A percentile compares a stretch with the other conserved stretches of the same genome.
Conservation (phyloP, 352 stramenopile species). For the Plasmopara halstedii region DNA sequence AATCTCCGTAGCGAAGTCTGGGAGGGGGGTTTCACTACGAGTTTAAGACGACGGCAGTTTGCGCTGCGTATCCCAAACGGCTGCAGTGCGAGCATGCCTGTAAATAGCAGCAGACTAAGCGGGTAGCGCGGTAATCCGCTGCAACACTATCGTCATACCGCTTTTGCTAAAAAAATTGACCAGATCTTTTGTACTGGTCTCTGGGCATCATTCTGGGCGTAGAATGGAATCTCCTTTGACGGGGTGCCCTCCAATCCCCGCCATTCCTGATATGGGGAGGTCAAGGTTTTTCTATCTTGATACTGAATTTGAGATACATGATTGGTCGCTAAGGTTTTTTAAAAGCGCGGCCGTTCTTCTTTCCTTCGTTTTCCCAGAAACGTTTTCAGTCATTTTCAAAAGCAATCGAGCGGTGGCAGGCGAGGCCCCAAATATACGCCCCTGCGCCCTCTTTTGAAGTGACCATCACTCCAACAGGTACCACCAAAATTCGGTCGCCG, state of each 20-base stretch:
- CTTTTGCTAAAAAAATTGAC: no score
- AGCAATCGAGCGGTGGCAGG: constrained; percentile 39
- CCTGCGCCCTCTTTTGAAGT: constrained; percentile 23
- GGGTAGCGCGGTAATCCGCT: not conserved
- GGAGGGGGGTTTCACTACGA: constrained; percentile 22
- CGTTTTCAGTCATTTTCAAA: constrained; percentile 46
- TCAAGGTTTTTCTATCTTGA: constrained; percentile 23
- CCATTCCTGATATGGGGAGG: constrained; percentile 9
- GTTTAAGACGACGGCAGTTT: constrained; percentile 24
- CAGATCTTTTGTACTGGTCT: no score
- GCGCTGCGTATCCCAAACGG: constrained; percentile 3
- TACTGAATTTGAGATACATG: constrained; percentile 13
- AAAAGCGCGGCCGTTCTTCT: constrained; percentile 14
- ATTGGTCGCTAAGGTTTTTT: constrained; percentile 25
- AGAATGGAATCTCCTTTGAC: constrained; percentile 19
- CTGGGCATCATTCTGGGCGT: no score
- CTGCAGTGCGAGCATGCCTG: no score
- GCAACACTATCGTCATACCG: not conserved
- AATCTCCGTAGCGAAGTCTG: constrained; percentile 1
- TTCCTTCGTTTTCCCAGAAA: constrained; percentile 31
- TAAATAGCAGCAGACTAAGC: no score
- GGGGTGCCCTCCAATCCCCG: constrained; percentile 7
- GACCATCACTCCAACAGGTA: constrained; percentile 32
- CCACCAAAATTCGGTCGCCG: constrained; percentile 21
- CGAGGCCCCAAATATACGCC: constrained; percentile 32